Base-by-base conservation (phyloP, 2,329 filamentous ascomycete genomes). In the Polytolypa hystricis region DNA sequence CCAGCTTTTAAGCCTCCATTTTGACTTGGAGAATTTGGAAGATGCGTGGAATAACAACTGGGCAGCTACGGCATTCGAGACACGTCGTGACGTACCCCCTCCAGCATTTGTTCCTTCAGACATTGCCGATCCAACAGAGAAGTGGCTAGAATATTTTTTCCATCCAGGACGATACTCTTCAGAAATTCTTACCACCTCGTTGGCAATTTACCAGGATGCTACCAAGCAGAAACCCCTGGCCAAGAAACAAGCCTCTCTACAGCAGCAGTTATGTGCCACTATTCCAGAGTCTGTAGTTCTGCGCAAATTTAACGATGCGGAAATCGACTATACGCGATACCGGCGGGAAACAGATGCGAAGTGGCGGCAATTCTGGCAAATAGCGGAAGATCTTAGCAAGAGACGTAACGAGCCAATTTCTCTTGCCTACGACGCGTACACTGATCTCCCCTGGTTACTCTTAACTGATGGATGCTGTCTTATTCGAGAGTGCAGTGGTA, bases 291-390 rank as follows among this genome's bases (percentile, higher is more conserved):
- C 81, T 8, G 77, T 83, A 10, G 69, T 73, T 1, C 63, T 87
- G 23, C 71, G 74, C 30, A 76, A 75, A 37, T 67, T 65, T 19
- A 64, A 74, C 7, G 70, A 75, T 10, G 30, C 77, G 10, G 72
- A 71, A 18, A 75, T 84, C 59, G 81, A 93, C 50, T 84, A 84
- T 47, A 76, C 81, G 16, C 71, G 79, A 39, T 91, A 87, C 54
- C 73, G 81, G 39, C 65, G 69, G 21, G 78, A 84, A 20, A 78
- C 81, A 36, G 81, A 91, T 52, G 71, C 74, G 8, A 86, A 94
- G 56, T 98, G 91, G 91, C 77, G 82, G 44, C 76, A 83, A 34
- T 93, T 93, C 58, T 94, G 86, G 64, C 78, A 86, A 20, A 70
- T 96, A 12, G 71, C 93, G 12, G 70, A 83, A 9, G 87, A 94